Evolutionary conservation across 169 alveolate genomes (phyloP).

Genomic region (Plasmodium blacklocki): DNA sequence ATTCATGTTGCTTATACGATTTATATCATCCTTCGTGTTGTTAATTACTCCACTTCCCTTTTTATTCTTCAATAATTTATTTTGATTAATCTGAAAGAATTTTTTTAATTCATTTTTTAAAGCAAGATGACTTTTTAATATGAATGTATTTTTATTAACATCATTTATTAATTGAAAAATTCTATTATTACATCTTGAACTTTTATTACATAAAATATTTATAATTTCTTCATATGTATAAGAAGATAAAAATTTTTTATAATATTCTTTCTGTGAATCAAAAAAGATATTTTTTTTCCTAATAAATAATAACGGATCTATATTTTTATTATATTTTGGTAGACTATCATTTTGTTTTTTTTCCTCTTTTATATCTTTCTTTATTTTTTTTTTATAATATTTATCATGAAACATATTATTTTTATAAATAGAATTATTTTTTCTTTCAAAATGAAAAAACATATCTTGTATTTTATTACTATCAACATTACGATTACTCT

Average conservation of each 20-base stretch:
- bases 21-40: not conserved
- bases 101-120: conserved; percentile 47
- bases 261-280: conserved; percentile 53
- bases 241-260: conserved; percentile 39
- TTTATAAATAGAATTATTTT: conserved; percentile 17
- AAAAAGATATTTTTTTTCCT: conserved; percentile 60
- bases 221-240: conserved; percentile 63
- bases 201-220: conserved; percentile 23
- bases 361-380: conserved; percentile 1
- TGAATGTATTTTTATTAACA: conserved; percentile 32
- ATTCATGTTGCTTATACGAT: too few species aligned
- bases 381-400: conserved; percentile 2
- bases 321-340: not conserved
- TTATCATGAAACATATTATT: conserved; percentile 47
- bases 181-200: not conserved
- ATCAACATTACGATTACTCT: not conserved
- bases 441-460: not conserved
- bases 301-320: not conserved
- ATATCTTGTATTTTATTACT: conserved; percentile 14
- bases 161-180: conserved; percentile 22
- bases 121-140: conserved; percentile 26
- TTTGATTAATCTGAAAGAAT: conserved; percentile 29
- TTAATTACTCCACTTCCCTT: not conserved
- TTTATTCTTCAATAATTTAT: conserved; percentile 3
- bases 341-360: not conserved